phyloP scores from a whole-genome alignment of 805 yeast species.

The Lachancea sp. region DNA sequence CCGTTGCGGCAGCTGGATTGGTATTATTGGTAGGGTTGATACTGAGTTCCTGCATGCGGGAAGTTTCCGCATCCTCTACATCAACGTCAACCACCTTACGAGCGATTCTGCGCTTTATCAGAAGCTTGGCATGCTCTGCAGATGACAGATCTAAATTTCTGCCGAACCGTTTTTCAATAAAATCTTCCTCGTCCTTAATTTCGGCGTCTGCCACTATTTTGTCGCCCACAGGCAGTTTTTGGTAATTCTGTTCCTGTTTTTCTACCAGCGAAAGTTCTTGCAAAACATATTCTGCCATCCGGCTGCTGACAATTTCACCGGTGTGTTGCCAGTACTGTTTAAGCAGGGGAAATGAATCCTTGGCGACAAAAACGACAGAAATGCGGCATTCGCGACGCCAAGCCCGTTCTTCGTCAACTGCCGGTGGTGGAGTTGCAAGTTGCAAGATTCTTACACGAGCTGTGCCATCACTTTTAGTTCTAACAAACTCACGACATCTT shows the following conservation, averaged over 20 bases:
- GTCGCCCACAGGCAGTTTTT: neutral
- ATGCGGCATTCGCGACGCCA: constrained; percentile 60
- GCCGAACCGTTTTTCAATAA: constrained; percentile 86
- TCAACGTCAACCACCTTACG: constrained; percentile 47
- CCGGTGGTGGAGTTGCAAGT: constrained; percentile 64
- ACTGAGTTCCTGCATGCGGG: constrained; percentile 1
- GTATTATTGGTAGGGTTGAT: neutral
- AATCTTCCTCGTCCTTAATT: constrained; percentile 47
- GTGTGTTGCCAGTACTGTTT: constrained; percentile 95
- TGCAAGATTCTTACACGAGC: constrained; percentile 56
- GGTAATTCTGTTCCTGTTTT: constrained; percentile 25
- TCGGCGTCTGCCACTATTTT: constrained; percentile 7
- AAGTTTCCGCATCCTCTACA: constrained; percentile 10
- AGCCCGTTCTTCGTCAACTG: constrained; percentile 50
- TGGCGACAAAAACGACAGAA: constrained; percentile 73
- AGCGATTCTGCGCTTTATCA: constrained; percentile 69
- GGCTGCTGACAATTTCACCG: constrained; percentile 93
- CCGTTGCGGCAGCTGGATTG: neutral
- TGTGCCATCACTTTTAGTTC: constrained; percentile 31
- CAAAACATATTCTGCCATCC: constrained; percentile 79
- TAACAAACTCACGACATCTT: constrained; percentile 75
- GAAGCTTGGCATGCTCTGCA: constrained; percentile 67
- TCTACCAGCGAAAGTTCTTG: constrained; percentile 46
- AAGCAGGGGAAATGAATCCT: constrained; percentile 51
- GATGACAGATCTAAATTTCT: constrained; percentile 75